Base-by-base conservation (phyloP, 306 rosid genomes). In the Argentina anserina region DNA sequence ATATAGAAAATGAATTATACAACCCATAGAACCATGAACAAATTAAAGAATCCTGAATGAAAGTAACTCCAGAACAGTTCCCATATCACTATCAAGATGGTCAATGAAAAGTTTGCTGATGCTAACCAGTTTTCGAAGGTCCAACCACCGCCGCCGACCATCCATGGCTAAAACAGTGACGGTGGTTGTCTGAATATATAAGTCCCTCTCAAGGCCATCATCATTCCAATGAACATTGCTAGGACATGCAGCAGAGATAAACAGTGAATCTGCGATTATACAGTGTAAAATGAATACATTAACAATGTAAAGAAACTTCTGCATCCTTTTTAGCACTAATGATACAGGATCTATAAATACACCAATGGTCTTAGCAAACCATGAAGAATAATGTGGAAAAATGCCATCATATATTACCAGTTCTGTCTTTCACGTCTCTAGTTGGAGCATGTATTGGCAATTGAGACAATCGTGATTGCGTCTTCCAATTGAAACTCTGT, bases 121-220 rank as follows among this genome's bases (percentile, higher is more conserved):
- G 75, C 82, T 83, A 74, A 95, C 99, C 97, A 91, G 81, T 84
- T 91, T 90, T 74, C 84, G 87, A 80, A 91, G 79, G 84, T 95
- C 97, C 91, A 95, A 76, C 99, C 99, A 95, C 77, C 97, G 86
- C 79, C 96, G 87, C 66, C 99, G 91, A 83, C 99, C 99, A 87
- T 95, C 99, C 99, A 95, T 95, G 64, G 99, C 99, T 81, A 95
- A 84, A 70, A 95, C 91, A 67, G 99, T 79, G 75, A 95, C 89
- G 37, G 87, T 89, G 75, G 82, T 79, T 37, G 85, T 88, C 84
- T 88, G 83, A 75, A 95, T 89, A 83, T 88, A 89, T 46, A 95
- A 81, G 78, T 95, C 99, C 79, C 86, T 95, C 81, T 95, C 99
- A 50, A 95, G 96, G 82, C 95, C 91, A 80, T 86, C 96, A 39